Evolutionary conservation across 441 rosid genomes (phyloP).

Genomic region (Dalechampia spathulata): DNA sequence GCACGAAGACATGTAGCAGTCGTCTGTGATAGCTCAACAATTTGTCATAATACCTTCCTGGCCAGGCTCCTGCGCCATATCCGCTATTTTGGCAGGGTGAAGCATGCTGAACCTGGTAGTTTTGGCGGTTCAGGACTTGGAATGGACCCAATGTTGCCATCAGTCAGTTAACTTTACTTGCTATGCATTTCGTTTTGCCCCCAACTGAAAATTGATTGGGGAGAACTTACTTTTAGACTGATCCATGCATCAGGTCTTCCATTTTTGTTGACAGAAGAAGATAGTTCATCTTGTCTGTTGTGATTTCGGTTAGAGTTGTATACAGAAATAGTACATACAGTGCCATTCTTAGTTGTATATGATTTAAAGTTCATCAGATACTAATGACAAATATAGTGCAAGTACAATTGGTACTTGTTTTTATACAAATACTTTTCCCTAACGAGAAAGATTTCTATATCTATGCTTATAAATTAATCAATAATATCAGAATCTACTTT

Average conservation of each 20-base stretch:
- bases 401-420: neutral
- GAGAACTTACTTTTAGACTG: constrained; percentile 11
- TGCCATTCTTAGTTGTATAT: constrained; percentile 14
- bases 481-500: neutral
- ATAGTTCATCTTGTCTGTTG: constrained; percentile 1
- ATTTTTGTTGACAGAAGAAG: constrained; percentile 14
- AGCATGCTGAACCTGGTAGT: constrained; percentile 80
- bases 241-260: constrained; percentile 21
- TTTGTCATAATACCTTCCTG: constrained; percentile 87
- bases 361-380: neutral
- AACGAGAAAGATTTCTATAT: no score
- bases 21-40: constrained; percentile 92
- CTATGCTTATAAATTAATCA: no score
- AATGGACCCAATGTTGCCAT: constrained; percentile 90
- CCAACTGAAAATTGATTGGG: constrained; percentile 13
- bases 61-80: constrained; percentile 89
- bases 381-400: neutral
- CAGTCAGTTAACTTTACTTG: constrained; percentile 39
- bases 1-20: constrained; percentile 84
- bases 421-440: neutral
- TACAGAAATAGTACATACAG: constrained; percentile 17
- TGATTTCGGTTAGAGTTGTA: constrained; percentile 18
- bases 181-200: neutral
- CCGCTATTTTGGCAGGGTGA: constrained; percentile 80
- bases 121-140: constrained; percentile 88